A percentile compares a stretch with the other conserved stretches of the same genome.
These are phyloP conservation scores for Brachypodium distachyon DNA, from an alignment of 202 grass and related monocot genomes.

Conservation along the genomic window DNA sequence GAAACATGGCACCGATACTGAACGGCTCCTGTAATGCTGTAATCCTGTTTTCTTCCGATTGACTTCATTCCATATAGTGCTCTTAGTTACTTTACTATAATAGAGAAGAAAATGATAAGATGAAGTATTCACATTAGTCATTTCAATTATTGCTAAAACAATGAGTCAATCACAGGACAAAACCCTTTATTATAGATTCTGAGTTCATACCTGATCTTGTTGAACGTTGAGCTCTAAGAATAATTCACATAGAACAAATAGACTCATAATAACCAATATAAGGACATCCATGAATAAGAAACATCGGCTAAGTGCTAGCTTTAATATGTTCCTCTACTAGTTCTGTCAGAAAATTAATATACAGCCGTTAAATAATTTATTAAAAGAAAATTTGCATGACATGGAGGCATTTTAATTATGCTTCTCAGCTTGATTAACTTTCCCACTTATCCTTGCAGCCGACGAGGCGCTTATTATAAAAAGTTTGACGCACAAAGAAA, in stretches of 20 bases:
- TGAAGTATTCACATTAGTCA: neutral
- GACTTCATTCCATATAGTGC: neutral
- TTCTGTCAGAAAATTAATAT: neutral
- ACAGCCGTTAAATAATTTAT: neutral
- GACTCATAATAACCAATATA: neutral
- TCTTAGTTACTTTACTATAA: neutral
- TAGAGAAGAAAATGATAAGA: neutral
- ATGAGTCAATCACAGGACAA: neutral
- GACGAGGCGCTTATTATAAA: conserved; percentile 95
- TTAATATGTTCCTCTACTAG: neutral
- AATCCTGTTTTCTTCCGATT: conserved; percentile 30
- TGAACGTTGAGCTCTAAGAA: neutral
- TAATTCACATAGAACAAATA: neutral
- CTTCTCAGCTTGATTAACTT: neutral
- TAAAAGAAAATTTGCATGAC: neutral
- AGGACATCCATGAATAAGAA: neutral
- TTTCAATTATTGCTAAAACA: neutral
- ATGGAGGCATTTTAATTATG: neutral
- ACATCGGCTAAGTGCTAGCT: neutral
- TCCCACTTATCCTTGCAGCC: conserved; percentile 46
- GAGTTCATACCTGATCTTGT: neutral
- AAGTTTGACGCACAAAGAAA: conserved; percentile 83
- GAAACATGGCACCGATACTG: conserved; percentile 89
- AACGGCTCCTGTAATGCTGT: conserved; percentile 94
- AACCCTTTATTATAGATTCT: neutral